phyloP scores from a whole-genome alignment of 2,329 filamentous ascomycete species.

The Nannizziopsis barbatae region DNA sequence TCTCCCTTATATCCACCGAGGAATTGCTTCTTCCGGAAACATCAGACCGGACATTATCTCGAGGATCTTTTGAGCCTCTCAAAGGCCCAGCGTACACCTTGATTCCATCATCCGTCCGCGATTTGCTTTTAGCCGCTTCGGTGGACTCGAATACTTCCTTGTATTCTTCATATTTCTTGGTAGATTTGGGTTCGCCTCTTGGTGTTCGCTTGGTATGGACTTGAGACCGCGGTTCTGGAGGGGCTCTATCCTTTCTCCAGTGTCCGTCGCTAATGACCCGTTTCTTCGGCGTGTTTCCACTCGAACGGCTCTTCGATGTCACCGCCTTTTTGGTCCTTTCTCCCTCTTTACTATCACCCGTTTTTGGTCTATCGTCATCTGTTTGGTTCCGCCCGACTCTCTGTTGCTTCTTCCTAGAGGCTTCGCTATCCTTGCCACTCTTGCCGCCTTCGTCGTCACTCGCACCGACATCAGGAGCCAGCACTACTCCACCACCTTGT shows the following conservation, averaged over 20 bases:
- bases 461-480: constrained; percentile 49
- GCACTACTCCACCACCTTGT: constrained; percentile 56
- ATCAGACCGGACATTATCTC: constrained; percentile 15
- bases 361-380: neutral
- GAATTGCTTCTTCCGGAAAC: constrained; percentile 1
- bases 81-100: constrained; percentile 21
- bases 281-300: constrained; percentile 65
- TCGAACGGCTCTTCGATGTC: constrained; percentile 21
- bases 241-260: constrained; percentile 51
- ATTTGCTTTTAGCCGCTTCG: constrained; percentile 14
- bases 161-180: constrained; percentile 19
- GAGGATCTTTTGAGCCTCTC: constrained; percentile 16
- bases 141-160: constrained; percentile 23
- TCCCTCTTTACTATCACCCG: neutral
- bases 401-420: constrained; percentile 20
- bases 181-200: constrained; percentile 35
- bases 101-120: constrained; percentile 21
- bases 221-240: constrained; percentile 28
- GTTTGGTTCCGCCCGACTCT: constrained; percentile 14
- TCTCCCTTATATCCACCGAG: neutral
- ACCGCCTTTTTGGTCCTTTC: constrained; percentile 12
- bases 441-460: constrained; percentile 41
- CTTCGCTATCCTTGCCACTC: constrained; percentile 10
- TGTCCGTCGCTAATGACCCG: constrained; percentile 86
- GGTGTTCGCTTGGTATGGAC: constrained; percentile 30